Percentiles rank a stretch among this genome's conserved stretches.
Evolutionary conservation across 2,329 filamentous ascomycete genomes (phyloP).

Genomic region (Hortaea werneckii): DNA sequence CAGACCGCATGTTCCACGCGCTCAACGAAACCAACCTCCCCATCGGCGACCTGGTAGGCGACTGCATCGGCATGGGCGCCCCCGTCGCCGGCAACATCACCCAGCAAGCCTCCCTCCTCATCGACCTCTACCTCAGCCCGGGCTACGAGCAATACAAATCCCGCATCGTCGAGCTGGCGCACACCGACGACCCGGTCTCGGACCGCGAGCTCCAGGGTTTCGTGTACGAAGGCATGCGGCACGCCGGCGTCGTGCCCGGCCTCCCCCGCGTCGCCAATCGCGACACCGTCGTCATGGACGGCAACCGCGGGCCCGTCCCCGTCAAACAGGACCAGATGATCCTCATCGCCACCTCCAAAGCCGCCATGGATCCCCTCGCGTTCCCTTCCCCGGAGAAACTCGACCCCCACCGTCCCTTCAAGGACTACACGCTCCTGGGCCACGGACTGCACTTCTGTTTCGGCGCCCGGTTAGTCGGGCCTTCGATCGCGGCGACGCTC

Average conservation of each 20-base stretch:
- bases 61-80: constrained; percentile 41
- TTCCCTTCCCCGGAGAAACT: constrained; percentile 34
- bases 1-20: constrained; percentile 43
- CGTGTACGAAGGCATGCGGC: constrained; percentile 46
- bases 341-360: constrained; percentile 35
- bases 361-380: constrained; percentile 30
- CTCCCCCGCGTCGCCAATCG: constrained; percentile 40
- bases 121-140: constrained; percentile 42
- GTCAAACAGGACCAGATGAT: constrained; percentile 37
- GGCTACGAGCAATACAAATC: constrained; percentile 42
- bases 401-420: constrained; percentile 33
- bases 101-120: constrained; percentile 43
- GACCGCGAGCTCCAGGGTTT: constrained; percentile 42
- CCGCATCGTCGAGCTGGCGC: constrained; percentile 41
- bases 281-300: constrained; percentile 35
- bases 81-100: constrained; percentile 43
- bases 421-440: constrained; percentile 30
- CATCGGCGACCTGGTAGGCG: constrained; percentile 39
- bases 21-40: constrained; percentile 38
- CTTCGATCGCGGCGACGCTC: constrained; percentile 31
- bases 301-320: constrained; percentile 36
- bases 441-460: constrained; percentile 34
- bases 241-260: constrained; percentile 43
- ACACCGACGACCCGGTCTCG: constrained; percentile 33
- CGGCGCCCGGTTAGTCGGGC: constrained; percentile 30